phyloP scores from a whole-genome alignment of 805 yeast species.

The fission yeast (Schizosaccharomyces pombe) region DNA sequence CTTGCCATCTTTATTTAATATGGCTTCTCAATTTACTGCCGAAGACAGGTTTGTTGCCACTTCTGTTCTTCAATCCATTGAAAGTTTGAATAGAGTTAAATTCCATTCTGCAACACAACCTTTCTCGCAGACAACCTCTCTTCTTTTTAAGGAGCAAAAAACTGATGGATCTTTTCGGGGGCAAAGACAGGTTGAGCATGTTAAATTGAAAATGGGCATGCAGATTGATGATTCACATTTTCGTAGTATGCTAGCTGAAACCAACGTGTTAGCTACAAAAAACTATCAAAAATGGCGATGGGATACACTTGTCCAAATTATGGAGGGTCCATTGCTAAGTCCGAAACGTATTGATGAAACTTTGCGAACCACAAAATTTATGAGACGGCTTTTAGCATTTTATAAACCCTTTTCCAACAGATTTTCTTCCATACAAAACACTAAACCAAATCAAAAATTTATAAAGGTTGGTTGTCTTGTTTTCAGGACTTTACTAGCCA shows the following conservation, averaged over 20 bases:
- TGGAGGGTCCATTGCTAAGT: constrained; percentile 61
- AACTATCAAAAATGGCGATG: constrained; percentile 75
- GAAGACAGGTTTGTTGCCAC: constrained; percentile 15
- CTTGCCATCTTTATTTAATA: constrained; percentile 12
- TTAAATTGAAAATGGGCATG: constrained; percentile 16
- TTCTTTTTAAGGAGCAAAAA: too few species aligned
- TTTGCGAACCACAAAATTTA: constrained; percentile 54
- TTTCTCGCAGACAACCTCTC: background rate
- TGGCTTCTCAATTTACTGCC: constrained; percentile 10
- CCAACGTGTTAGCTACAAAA: constrained; percentile 56
- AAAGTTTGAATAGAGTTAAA: constrained; percentile 14
- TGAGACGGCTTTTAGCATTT: constrained; percentile 64
- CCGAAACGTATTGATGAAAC: constrained; percentile 57
- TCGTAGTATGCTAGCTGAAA: constrained; percentile 37
- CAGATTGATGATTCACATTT: constrained; percentile 43
- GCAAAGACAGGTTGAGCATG: constrained; percentile 6
- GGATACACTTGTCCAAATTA: constrained; percentile 44
- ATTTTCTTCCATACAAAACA: constrained; percentile 32
- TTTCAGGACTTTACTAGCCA: constrained; percentile 37
- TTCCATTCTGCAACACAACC: background rate
- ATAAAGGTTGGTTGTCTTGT: constrained; percentile 55
- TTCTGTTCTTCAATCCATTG: constrained; percentile 26
- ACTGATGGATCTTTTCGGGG: background rate
- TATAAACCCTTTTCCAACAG: constrained; percentile 78
- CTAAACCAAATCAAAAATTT: constrained; percentile 31